phyloP scores from a whole-genome alignment of 495 filamentous ascomycete genomes.

The Pyrenula massariospora region DNA sequence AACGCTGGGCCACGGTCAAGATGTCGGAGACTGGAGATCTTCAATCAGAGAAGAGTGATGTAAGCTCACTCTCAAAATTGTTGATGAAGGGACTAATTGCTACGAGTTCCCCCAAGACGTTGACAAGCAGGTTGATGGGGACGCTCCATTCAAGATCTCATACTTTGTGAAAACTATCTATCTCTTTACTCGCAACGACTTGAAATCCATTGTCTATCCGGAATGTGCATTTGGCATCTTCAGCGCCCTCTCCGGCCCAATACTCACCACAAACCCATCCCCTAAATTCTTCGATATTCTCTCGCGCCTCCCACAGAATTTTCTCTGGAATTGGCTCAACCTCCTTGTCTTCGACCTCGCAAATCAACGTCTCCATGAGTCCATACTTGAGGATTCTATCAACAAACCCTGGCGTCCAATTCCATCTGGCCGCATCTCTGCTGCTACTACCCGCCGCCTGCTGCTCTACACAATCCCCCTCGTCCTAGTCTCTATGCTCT shows the following conservation, averaged over 20 bases:
- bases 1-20: too few relatives aligned
- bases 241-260: conserved; percentile 16
- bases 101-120: too few relatives aligned
- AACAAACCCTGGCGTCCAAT: conserved; percentile 53
- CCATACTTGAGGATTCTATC: conserved; percentile 24
- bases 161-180: conserved; percentile 13
- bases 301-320: conserved; percentile 7
- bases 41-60: too few relatives aligned
- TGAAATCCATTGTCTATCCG: conserved; percentile 27
- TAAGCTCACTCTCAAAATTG: too few relatives aligned
- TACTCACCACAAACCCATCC: not conserved
- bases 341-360: conserved; percentile 20
- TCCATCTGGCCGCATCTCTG: conserved; percentile 25
- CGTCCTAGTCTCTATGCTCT: conserved; percentile 14
- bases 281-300: conserved; percentile 3
- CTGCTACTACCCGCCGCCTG: conserved; percentile 18
- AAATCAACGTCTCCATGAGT: conserved; percentile 18
- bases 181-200: conserved; percentile 27
- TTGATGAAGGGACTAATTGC: too few relatives aligned
- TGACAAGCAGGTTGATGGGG: too few relatives aligned
- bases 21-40: too few relatives aligned
- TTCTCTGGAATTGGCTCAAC: conserved; percentile 20
- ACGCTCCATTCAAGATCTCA: not conserved
- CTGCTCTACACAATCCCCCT: conserved; percentile 25
- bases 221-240: conserved; percentile 23